A percentile compares a stretch with the other conserved stretches of the same genome.
Conservation (phyloP, 1,139 yeast species). For the Blastobotrys serpentis region DNA sequence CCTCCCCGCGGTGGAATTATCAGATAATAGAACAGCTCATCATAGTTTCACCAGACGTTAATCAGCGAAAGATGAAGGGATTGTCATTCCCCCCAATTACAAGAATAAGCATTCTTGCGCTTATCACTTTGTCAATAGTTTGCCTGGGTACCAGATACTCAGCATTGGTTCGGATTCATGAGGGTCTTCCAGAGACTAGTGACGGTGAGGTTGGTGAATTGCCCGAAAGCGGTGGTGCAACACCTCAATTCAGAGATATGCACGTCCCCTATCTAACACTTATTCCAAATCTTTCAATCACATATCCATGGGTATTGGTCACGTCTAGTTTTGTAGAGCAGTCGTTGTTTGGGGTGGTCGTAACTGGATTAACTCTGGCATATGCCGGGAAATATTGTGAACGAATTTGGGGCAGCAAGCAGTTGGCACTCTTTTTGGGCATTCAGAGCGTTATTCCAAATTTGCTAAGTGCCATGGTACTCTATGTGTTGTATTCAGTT, state of each 20-base stretch:
- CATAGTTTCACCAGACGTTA: no score
- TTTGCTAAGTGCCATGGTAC: conserved; percentile 15
- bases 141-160: conserved; percentile 36
- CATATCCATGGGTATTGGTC: conserved; percentile 74
- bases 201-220: no score
- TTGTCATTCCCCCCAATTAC: conserved; percentile 44
- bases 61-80: conserved; percentile 17
- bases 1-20: no score
- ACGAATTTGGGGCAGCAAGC: conserved; percentile 57
- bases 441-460: conserved; percentile 62
- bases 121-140: conserved; percentile 35
- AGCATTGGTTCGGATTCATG: conserved; percentile 22
- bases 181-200: background rate
- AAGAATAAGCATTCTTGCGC: conserved; percentile 34
- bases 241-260: conserved; percentile 38
- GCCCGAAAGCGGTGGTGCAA: no score
- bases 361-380: conserved; percentile 51
- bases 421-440: conserved; percentile 57
- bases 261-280: conserved; percentile 64
- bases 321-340: conserved; percentile 73
- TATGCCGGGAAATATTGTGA: conserved; percentile 56
- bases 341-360: conserved; percentile 49
- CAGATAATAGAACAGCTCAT: no score
- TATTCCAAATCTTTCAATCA: conserved; percentile 60
- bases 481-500: conserved; percentile 15